Evolutionary conservation across 768 basidiomycete species (phyloP).

Genomic region (Pisolithus marmoratus): DNA sequence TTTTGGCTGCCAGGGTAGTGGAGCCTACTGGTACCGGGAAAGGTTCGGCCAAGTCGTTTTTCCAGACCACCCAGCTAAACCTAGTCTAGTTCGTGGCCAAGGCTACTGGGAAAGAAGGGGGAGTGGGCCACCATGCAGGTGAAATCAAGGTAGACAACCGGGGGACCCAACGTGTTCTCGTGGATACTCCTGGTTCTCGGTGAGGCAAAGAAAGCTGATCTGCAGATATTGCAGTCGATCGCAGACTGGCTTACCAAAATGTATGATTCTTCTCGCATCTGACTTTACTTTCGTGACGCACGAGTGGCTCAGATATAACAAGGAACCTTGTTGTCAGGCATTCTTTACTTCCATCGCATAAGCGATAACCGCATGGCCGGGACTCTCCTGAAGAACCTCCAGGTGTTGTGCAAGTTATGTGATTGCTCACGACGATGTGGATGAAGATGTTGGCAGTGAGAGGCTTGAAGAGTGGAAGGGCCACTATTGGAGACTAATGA

Average conservation of each 20-base stretch:
- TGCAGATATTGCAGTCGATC: too few species aligned
- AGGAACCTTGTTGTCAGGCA: constrained; percentile 29
- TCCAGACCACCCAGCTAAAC: neutral
- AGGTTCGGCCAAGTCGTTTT: constrained; percentile 7
- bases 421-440: too few species aligned
- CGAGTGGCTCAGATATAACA: neutral
- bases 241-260: constrained; percentile 4
- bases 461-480: neutral
- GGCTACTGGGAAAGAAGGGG: constrained; percentile 2
- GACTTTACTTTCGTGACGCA: neutral
- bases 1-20: constrained; percentile 9
- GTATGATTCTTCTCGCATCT: neutral
- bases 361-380: too few species aligned
- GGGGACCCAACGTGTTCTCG: constrained; percentile 32
- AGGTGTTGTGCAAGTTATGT: constrained; percentile 37
- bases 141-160: neutral
- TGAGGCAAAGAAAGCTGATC: constrained; percentile 38
- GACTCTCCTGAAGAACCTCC: constrained; percentile 37
- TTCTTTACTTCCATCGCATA: constrained; percentile 44
- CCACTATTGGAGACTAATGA: neutral
- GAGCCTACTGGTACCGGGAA: constrained; percentile 21
- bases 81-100: constrained; percentile 5
- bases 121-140: constrained; percentile 7
- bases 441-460: constrained; percentile 31
- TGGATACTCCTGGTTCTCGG: constrained; percentile 55